Evolutionary conservation across 345 rosid species (phyloP), one percentile per base, ranked within the genome.

Genomic region (Citrus glauca): DNA sequence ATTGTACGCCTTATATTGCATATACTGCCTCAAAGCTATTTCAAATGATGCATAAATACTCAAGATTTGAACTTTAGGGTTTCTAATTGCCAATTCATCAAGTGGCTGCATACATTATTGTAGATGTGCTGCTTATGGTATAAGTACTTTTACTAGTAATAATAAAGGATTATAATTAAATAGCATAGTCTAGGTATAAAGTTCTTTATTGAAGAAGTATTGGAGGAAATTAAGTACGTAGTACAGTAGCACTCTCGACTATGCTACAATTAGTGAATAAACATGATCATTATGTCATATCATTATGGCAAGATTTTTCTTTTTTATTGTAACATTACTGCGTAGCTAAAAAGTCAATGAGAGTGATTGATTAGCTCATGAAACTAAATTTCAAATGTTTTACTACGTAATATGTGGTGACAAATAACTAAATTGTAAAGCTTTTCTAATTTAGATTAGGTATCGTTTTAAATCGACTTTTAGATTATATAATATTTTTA

Each of bases 11-110:
- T 30, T 22, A 60, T 48, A 64, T 63, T 75, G 57, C 76, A 24
- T 55, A 60, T 45, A 25, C 35, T 79, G 71, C 81, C 70, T 67
- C 69, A 55, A 81, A n/a, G 25, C 22, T 27, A 57, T 53, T 77
- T 38, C 35, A 72, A 6, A 33, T 56, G 57, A 32, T 77, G 37
- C 74, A 22, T 72, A 72, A 32, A 60, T 48, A 48, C 9, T 22
- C 68, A 48, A 25, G 32, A 62, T 53, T 45, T 56, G 9, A 68
- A 73, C 81, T 62, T 25, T 56, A 72, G n/a, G 64, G 32, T 33
- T 22, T 56, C 32, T 38, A 68, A 40, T 40, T 40, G 11, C 17
- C 57, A 16, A 45, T 53, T 4, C 35, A 16, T 25, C 72, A 68
- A 68, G 72, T 68, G 56, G 71, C 6, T 66, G 56, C 57, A 53